Evolutionary conservation across 768 basidiomycete species (phyloP).

Genomic region (Suillus paluster): DNA sequence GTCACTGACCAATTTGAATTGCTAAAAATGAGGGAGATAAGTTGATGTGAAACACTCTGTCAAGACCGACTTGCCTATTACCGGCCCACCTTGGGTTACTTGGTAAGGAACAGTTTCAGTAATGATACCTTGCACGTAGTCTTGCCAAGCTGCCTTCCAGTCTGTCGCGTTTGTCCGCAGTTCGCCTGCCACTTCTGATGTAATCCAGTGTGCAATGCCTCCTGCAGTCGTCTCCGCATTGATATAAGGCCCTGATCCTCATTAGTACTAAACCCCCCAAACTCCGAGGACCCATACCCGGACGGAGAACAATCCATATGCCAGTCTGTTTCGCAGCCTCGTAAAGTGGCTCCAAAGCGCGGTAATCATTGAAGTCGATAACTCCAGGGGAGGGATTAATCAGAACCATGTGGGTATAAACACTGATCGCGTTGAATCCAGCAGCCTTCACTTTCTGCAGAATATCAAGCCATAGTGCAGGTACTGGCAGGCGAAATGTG

Average conservation of each 20-base stretch:
- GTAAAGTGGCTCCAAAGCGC: conserved; percentile 61
- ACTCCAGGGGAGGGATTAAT: conserved; percentile 55
- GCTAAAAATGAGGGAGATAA: conserved; percentile 36
- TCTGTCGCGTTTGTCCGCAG: conserved; percentile 61
- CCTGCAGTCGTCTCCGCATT: conserved; percentile 85
- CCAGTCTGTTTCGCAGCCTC: conserved; percentile 77
- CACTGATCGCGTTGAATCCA: conserved; percentile 77
- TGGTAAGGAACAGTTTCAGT: conserved; percentile 64
- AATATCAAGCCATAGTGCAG: conserved; percentile 72
- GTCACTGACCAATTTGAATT: conserved; percentile 55
- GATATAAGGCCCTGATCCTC: conserved; percentile 54
- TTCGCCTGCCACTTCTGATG: conserved; percentile 63
- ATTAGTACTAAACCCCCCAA: conserved; percentile 42
- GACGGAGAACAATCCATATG: conserved; percentile 79
- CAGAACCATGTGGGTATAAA: conserved; percentile 82
- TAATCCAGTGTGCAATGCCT: conserved; percentile 73
- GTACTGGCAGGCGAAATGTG: conserved; percentile 4
- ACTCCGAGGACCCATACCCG: conserved; percentile 48
- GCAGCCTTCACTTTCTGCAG: conserved; percentile 72
- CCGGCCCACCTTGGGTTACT: conserved; percentile 72
- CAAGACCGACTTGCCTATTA: conserved; percentile 56
- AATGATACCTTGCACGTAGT: conserved; percentile 72
- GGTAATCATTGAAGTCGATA: conserved; percentile 57
- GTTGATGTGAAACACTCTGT: not conserved
- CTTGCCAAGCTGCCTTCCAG: conserved; percentile 61